A percentile compares a stretch with the other conserved stretches of the same genome.
Evolutionary conservation across 768 basidiomycete genomes (phyloP).

Genomic region (Rhodotorula kratochvilovae): DNA sequence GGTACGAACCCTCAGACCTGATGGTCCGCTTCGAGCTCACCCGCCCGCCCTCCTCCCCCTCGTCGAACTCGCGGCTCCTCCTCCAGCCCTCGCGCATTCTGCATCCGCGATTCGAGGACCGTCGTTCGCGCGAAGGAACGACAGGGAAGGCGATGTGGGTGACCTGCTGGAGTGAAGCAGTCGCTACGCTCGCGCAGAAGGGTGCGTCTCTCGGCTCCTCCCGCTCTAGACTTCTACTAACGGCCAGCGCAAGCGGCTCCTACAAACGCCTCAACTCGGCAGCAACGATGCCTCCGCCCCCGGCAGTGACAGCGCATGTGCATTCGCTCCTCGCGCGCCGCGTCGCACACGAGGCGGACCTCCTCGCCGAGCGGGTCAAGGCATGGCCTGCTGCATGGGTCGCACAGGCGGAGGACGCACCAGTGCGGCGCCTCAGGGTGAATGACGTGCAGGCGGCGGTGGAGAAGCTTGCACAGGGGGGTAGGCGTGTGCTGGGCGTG

Average conservation of each 20-base stretch:
- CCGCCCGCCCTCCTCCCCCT: neutral
- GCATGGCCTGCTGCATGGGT: neutral
- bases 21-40: slow-evolving; percentile 3
- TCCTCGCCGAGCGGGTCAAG: neutral
- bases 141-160: slow-evolving; percentile 6
- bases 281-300: neutral
- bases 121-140: neutral
- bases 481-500: neutral
- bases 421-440: neutral
- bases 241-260: neutral
- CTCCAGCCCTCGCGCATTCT: neutral
- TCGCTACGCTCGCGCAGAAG: neutral
- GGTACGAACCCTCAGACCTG: neutral
- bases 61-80: neutral
- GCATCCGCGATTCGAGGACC: neutral
- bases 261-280: neutral
- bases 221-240: neutral
- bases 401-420: neutral
- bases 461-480: neutral
- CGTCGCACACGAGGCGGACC: neutral
- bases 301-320: neutral
- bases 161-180: neutral
- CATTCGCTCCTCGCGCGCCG: slow-evolving; percentile 2
- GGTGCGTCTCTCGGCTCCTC: neutral
- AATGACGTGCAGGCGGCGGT: neutral